Base-by-base conservation (phyloP, 345 rosid species). In the Salix caprea region DNA sequence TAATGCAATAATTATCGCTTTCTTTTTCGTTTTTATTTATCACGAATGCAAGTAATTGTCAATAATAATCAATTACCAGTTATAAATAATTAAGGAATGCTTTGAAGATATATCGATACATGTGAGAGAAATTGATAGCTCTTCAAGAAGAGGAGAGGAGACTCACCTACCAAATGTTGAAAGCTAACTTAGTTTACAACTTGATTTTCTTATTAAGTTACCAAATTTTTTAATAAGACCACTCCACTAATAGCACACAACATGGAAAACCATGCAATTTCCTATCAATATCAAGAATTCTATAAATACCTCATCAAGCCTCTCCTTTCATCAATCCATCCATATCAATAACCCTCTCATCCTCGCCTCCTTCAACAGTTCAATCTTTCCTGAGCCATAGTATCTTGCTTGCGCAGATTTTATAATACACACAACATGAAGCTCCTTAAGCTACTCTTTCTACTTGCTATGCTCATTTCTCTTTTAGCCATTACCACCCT, bases 331-430 rank as follows among this genome's bases (percentile, higher is more conserved):
- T 56, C 10, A n/a, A 56, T n/a, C 10, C 26, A 50, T 18, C 9
- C 56, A 14, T 18, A 0, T 0, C 56, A 16, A 16, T 5, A 50
- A 18, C 56, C 56, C 56, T 50, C 56, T 18, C 56, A 50, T 7
- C 7, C 14, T 56, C 58, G 39, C 24, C 62, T 56, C 28, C 14
- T 2, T 56, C 62, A 56, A 3, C n/a, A 6, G 44, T 9, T 40
- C 44, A 40, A 9, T 40, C n/a, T 24, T 56, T 56, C 62, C 10
- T 56, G 26, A 56, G 1, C 13, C 87, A 91, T 9, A 21, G 1
- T 19, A 56, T 21, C 23, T 56, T 56, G 23, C 28, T 26, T 1
- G 28, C 28, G 28, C 28, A 26, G 28, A 26, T 1, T 26, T 26
- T 26, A 26, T 26, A 26, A 26, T 26, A 26, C 28, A 26, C 1